Evolutionary conservation across 192 early-diverging fungal species (phyloP).

Genomic region (Podila epigama): DNA sequence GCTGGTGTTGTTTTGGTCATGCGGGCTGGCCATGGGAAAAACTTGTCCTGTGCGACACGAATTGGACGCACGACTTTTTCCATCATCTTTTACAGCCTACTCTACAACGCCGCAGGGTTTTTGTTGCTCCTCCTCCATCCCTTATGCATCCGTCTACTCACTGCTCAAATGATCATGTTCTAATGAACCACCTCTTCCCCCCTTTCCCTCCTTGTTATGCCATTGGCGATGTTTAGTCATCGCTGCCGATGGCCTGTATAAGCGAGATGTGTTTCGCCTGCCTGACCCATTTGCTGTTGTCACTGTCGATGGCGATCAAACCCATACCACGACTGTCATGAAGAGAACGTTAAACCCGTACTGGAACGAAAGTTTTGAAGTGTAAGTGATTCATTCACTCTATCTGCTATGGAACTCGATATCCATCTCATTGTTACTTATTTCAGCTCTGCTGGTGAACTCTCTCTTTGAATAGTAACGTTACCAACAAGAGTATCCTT

Average conservation of each 20-base stretch:
- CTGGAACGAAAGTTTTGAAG: constrained; percentile 93
- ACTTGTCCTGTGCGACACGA: no score
- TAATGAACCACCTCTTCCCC: background rate
- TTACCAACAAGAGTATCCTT: constrained; percentile 78
- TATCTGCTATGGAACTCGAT: background rate
- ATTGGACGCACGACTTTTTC: no score
- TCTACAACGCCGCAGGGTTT: no score
- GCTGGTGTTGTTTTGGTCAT: no score
- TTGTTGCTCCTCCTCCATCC: no score
- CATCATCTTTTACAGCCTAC: no score
- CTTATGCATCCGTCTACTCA: background rate
- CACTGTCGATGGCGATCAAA: constrained; percentile 96
- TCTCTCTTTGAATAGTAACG: constrained; percentile 64
- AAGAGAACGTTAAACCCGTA: constrained; percentile 94
- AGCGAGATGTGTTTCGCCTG: constrained; percentile 88
- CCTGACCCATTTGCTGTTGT: constrained; percentile 98
- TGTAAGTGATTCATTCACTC: constrained; percentile 51
- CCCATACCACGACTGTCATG: constrained; percentile 85
- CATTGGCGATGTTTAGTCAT: constrained; percentile 62
- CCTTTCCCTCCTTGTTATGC: background rate
- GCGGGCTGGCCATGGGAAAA: no score
- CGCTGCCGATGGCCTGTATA: constrained; percentile 90
- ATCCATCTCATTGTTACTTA: background rate
- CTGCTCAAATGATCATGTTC: background rate
- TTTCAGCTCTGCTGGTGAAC: background rate